phyloP scores from a whole-genome alignment of 2,329 filamentous ascomycete genomes.

The Calonectria pteridis region DNA sequence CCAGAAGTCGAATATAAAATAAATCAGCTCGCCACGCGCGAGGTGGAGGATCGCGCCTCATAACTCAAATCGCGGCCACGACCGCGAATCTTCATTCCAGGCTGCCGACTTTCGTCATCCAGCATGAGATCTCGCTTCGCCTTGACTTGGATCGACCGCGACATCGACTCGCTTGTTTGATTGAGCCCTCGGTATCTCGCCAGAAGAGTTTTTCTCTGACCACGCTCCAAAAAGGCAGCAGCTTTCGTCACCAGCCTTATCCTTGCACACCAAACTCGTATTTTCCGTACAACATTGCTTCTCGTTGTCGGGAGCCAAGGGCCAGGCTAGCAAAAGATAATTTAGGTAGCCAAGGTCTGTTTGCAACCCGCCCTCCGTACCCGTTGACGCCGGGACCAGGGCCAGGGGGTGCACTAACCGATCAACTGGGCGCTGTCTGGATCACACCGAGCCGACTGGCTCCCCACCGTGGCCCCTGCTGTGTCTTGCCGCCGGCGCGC shows the following conservation, averaged over 20 bases:
- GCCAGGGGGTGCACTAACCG: constrained; percentile 34
- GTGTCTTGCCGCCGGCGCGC: constrained; percentile 45
- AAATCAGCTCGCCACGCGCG: constrained; percentile 8
- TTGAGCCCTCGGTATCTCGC: constrained; percentile 2
- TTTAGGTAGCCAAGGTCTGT: constrained; percentile 5
- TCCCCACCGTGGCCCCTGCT: constrained; percentile 31
- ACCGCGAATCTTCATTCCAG: constrained; percentile 33
- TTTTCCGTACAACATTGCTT: constrained; percentile 32
- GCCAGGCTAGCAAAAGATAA: constrained; percentile 15
- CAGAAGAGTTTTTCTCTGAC: constrained; percentile 21
- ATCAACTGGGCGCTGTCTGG: constrained; percentile 42
- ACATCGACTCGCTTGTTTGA: constrained; percentile 18
- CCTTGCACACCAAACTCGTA: constrained; percentile 39
- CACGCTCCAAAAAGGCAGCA: constrained; percentile 22
- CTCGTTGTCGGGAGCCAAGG: background rate
- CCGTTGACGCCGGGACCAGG: constrained; percentile 30
- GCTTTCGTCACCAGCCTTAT: constrained; percentile 29
- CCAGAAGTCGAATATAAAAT: constrained; percentile 30
- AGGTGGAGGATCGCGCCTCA: constrained; percentile 23
- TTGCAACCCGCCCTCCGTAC: constrained; percentile 20
- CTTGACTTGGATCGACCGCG: constrained; percentile 2
- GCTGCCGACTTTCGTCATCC: constrained; percentile 30
- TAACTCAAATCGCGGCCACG: constrained; percentile 6
- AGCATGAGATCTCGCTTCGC: background rate
- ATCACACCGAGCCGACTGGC: constrained; percentile 45